phyloP scores from a whole-genome alignment of 768 basidiomycete species.

The Mycena vulgaris region DNA sequence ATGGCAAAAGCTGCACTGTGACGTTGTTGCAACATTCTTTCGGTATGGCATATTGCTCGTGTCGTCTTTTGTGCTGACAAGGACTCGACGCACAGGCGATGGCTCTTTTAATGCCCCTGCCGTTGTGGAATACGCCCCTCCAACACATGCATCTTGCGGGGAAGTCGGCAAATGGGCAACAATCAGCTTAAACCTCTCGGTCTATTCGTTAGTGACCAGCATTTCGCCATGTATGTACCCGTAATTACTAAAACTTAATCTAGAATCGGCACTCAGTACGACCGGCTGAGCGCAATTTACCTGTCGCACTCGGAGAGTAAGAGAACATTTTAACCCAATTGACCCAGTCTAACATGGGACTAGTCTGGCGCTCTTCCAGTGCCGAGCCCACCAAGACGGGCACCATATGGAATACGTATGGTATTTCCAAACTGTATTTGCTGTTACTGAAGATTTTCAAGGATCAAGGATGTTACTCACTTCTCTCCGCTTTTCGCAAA shows the following conservation, averaged over 20 bases:
- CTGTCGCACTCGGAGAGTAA: slow-evolving; percentile 73
- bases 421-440: slow-evolving; percentile 13
- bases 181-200: slow-evolving; percentile 71
- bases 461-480: slow-evolving; percentile 74
- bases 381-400: slow-evolving; percentile 72
- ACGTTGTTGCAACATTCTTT: slow-evolving; percentile 49
- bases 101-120: slow-evolving; percentile 48
- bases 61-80: not conserved
- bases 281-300: slow-evolving; percentile 67
- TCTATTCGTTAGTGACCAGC: slow-evolving; percentile 55
- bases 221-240: not conserved
- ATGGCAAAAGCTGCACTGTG: slow-evolving; percentile 44
- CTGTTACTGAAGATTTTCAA: slow-evolving; percentile 27
- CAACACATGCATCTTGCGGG: slow-evolving; percentile 64
- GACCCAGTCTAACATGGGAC: slow-evolving; percentile 1
- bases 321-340: slow-evolving; percentile 27
- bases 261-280: slow-evolving; percentile 70
- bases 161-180: slow-evolving; percentile 71
- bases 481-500: slow-evolving; percentile 71
- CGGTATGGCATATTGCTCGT: slow-evolving; percentile 25
- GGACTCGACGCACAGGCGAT: slow-evolving; percentile 32
- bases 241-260: not conserved
- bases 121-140: slow-evolving; percentile 59
- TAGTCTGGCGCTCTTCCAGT: slow-evolving; percentile 79
- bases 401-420: slow-evolving; percentile 73